These are phyloP conservation scores for Sugiyamaella valdiviana DNA, from an alignment of 805 yeast genomes.

Conservation along the genomic window DNA sequence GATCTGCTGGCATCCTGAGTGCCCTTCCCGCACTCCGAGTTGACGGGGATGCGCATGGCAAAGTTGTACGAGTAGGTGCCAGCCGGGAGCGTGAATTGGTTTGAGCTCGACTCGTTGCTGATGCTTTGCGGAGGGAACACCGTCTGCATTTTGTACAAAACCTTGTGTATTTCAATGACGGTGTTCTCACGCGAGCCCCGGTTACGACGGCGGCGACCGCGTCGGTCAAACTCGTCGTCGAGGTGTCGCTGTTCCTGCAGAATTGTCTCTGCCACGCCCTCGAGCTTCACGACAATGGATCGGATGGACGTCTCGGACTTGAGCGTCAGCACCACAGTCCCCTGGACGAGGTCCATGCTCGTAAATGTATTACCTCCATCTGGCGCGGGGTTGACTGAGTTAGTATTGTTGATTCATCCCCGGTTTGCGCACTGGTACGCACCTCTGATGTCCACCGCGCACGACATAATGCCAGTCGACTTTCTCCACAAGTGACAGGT, in stretches of 20 bases:
- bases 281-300: conserved; percentile 27
- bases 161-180: conserved; percentile 22
- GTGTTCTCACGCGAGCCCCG: conserved; percentile 11
- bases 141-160: conserved; percentile 27
- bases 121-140: conserved; percentile 34
- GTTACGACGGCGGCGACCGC: conserved; percentile 17
- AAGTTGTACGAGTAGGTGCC: conserved; percentile 34
- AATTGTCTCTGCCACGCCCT: conserved; percentile 26
- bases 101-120: conserved; percentile 12
- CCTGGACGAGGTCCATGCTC: conserved; percentile 23
- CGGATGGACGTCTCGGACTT: conserved; percentile 24
- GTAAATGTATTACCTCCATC: conserved; percentile 19
- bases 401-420: background rate
- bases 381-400: conserved; percentile 6
- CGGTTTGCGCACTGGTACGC: background rate
- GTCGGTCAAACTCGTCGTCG: conserved; percentile 18
- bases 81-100: conserved; percentile 30
- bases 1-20: background rate
- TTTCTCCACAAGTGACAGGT: background rate
- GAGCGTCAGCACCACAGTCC: conserved; percentile 22
- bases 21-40: conserved; percentile 17
- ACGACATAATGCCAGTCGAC: too few relatives aligned
- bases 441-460: background rate
- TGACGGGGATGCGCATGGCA: conserved; percentile 30
- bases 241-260: conserved; percentile 18